These are phyloP conservation scores for Iris pallida DNA, from an alignment of 116 monocot genomes.

Conservation along the genomic window DNA sequence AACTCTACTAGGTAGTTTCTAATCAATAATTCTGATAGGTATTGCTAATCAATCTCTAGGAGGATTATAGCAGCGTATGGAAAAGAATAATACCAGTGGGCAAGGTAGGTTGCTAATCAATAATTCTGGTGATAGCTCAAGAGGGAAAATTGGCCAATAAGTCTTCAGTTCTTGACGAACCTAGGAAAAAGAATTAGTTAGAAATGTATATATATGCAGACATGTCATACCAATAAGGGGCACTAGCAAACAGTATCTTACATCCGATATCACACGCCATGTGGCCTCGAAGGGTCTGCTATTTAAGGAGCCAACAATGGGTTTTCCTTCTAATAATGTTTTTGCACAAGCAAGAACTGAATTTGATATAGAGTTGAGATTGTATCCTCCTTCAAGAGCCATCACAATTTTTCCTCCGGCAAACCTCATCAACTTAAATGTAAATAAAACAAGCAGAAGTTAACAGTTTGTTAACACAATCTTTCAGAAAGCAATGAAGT, in stretches of 20 bases:
- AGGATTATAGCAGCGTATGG: not conserved
- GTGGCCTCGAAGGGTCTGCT: slow-evolving; percentile 75
- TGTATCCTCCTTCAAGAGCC: slow-evolving; percentile 96
- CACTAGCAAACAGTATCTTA: slow-evolving; percentile 16
- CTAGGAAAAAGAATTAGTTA: slow-evolving; percentile 28
- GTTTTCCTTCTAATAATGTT: slow-evolving; percentile 56
- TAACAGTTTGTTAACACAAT: not conserved
- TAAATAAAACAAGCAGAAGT: slow-evolving; percentile 2
- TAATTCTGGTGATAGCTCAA: slow-evolving; percentile 40
- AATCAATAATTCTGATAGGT: no score
- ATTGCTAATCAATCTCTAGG: not conserved
- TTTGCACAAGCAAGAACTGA: slow-evolving; percentile 86
- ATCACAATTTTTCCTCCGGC: slow-evolving; percentile 86
- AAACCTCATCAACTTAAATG: slow-evolving; percentile 71
- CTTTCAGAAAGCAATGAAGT: not conserved
- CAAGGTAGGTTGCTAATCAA: slow-evolving; percentile 17
- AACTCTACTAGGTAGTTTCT: not conserved
- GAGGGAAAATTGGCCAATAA: slow-evolving; percentile 66
- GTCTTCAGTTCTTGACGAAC: slow-evolving; percentile 65
- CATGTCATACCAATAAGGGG: not conserved
- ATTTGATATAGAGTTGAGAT: slow-evolving; percentile 77
- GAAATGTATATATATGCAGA: not conserved
- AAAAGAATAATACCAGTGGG: slow-evolving; percentile 32
- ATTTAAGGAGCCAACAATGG: slow-evolving; percentile 22
- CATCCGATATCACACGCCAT: slow-evolving; percentile 71